Percentiles rank a stretch among this genome's conserved stretches.
Evolutionary conservation across 495 filamentous ascomycete genomes (phyloP).

Genomic region (Podospora pseudopauciseta): DNA sequence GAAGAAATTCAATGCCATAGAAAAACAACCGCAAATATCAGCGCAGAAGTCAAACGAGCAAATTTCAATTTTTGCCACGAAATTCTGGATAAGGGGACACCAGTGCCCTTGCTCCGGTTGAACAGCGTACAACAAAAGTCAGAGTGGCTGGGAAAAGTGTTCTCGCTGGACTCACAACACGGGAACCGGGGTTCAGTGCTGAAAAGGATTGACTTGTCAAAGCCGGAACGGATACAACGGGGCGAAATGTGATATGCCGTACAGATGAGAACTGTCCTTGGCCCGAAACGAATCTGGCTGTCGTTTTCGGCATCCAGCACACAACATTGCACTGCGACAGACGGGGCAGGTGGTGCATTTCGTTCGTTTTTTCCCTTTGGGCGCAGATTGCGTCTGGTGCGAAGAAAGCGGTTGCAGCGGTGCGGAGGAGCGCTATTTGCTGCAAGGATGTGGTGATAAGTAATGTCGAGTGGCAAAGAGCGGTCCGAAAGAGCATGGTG

Average conservation of each 20-base stretch:
- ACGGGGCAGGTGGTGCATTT: neutral
- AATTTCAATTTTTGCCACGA: no score
- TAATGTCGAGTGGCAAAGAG: constrained; percentile 18
- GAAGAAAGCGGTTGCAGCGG: neutral
- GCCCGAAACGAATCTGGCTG: neutral
- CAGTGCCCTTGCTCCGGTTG: neutral
- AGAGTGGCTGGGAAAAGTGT: neutral
- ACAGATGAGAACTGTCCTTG: neutral
- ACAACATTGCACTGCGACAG: neutral
- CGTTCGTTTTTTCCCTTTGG: neutral
- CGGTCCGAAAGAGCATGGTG: neutral
- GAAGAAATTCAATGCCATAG: neutral
- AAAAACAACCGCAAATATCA: neutral
- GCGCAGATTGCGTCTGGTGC: neutral
- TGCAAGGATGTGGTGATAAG: constrained; percentile 23
- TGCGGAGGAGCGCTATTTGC: constrained; percentile 21
- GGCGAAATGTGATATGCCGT: neutral
- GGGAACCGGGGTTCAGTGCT: neutral
- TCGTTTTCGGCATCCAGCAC: neutral
- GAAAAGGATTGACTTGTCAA: neutral
- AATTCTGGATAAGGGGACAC: neutral
- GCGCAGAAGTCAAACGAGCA: neutral
- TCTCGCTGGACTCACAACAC: neutral
- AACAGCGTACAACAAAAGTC: neutral
- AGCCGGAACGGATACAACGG: neutral